Percentiles rank a stretch among this genome's conserved stretches.
These are phyloP conservation scores for Nematocida ironsii DNA, from an alignment of 371 early-diverging fungal species.

Conservation along the genomic window DNA sequence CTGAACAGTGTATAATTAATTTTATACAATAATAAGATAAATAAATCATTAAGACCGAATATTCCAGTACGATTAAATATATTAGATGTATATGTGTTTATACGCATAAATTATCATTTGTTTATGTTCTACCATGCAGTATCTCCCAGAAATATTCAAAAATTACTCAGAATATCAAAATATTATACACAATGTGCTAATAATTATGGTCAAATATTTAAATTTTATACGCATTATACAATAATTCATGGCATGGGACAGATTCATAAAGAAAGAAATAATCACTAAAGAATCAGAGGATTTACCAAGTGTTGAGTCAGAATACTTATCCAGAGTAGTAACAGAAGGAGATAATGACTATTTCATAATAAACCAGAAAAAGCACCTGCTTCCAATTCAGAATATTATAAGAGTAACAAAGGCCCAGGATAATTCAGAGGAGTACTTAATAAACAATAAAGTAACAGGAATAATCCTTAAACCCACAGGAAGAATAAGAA, in stretches of 20 bases:
- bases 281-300: not conserved
- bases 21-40: no score
- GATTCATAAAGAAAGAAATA: constrained; percentile 35
- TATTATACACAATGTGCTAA: no score
- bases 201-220: no score
- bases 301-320: not conserved
- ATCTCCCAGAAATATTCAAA: no score
- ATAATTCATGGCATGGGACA: constrained; percentile 10
- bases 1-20: no score
- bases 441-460: constrained; percentile 35
- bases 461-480: constrained; percentile 21
- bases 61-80: no score
- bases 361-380: constrained; percentile 2
- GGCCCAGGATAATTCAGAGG: not conserved
- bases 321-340: not conserved
- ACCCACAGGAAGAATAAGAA: constrained; percentile 1
- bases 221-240: not conserved
- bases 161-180: no score
- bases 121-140: no score
- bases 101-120: no score
- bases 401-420: not conserved
- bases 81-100: no score
- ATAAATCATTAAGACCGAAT: no score
- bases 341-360: constrained; percentile 1
- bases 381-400: constrained; percentile 11